Percentiles rank a stretch among this genome's conserved stretches.
Evolutionary conservation across 257 asterid species (phyloP).

Genomic region (Eucommia ulmoides): DNA sequence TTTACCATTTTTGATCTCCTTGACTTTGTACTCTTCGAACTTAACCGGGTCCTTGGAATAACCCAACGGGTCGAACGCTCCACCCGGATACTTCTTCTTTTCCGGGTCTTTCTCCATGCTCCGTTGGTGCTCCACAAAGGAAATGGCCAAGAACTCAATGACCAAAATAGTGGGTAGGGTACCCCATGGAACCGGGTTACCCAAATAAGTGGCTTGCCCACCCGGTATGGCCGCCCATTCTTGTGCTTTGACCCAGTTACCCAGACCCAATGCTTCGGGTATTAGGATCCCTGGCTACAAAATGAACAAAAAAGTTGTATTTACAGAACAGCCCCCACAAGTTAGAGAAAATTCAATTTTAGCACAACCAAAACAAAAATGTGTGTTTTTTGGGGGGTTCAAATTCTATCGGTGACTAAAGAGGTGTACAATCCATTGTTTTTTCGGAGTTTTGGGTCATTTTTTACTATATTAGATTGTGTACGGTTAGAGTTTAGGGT

Average conservation of each 20-base stretch:
- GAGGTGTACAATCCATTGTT: no score
- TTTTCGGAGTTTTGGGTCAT: no score
- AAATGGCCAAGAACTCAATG: slow-evolving; percentile 72
- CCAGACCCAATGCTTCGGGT: slow-evolving; percentile 88
- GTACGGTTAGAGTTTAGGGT: no score
- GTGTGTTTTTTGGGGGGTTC: no score
- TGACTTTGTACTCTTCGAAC: slow-evolving; percentile 62
- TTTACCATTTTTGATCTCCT: slow-evolving; percentile 87
- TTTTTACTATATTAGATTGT: no score
- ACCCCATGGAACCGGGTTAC: slow-evolving; percentile 97
- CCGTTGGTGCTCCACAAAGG: slow-evolving; percentile 93
- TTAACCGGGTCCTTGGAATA: slow-evolving; percentile 82
- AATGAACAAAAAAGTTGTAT: not conserved
- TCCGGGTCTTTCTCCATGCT: slow-evolving; percentile 89
- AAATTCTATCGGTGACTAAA: no score
- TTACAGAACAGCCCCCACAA: no score
- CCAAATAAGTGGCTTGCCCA: slow-evolving; percentile 89
- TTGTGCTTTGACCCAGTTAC: slow-evolving; percentile 96
- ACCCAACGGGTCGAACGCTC: slow-evolving; percentile 90
- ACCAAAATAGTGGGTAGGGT: slow-evolving; percentile 80
- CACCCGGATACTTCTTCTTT: slow-evolving; percentile 96
- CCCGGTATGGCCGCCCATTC: slow-evolving; percentile 96
- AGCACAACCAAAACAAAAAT: no score
- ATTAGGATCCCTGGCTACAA: slow-evolving; percentile 72
- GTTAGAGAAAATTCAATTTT: no score